These are phyloP conservation scores for Micromonas pusilla DNA, from an alignment of 139 green algal species.

Conservation along the genomic window DNA sequence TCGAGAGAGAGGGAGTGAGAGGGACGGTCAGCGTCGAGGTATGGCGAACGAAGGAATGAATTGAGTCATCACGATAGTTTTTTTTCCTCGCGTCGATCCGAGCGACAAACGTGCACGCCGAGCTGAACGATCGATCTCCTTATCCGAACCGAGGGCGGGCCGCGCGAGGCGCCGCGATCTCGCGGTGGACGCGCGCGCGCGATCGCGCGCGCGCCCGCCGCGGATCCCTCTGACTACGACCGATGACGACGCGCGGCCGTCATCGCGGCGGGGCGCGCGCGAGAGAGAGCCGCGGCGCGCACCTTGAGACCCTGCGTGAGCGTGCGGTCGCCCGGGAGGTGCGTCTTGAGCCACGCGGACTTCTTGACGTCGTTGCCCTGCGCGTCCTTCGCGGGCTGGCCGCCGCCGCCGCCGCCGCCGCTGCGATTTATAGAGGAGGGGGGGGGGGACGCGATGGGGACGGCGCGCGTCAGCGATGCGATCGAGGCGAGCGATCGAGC, in stretches of 20 bases:
- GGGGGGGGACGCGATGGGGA: not conserved
- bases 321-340: slow-evolving; percentile 69
- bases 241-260: too few relatives aligned
- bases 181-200: not conserved
- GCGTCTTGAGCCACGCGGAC: slow-evolving; percentile 73
- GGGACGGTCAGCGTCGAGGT: not conserved
- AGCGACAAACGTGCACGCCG: too few relatives aligned
- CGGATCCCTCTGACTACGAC: too few relatives aligned
- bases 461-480: not conserved
- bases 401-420: slow-evolving; percentile 60
- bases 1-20: not conserved
- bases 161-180: not conserved
- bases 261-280: too few relatives aligned
- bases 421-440: slow-evolving; percentile 42
- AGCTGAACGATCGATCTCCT: too few relatives aligned
- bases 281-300: too few relatives aligned
- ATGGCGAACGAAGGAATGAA: too few relatives aligned
- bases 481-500: not conserved
- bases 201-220: too few relatives aligned
- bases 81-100: too few relatives aligned
- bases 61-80: too few relatives aligned
- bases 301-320: slow-evolving; percentile 95
- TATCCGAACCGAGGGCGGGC: too few relatives aligned
- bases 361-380: slow-evolving; percentile 87
- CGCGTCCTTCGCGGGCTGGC: slow-evolving; percentile 85